These are phyloP conservation scores for Penicillium roqueforti DNA, from an alignment of 495 filamentous ascomycete species.

Conservation along the genomic window DNA sequence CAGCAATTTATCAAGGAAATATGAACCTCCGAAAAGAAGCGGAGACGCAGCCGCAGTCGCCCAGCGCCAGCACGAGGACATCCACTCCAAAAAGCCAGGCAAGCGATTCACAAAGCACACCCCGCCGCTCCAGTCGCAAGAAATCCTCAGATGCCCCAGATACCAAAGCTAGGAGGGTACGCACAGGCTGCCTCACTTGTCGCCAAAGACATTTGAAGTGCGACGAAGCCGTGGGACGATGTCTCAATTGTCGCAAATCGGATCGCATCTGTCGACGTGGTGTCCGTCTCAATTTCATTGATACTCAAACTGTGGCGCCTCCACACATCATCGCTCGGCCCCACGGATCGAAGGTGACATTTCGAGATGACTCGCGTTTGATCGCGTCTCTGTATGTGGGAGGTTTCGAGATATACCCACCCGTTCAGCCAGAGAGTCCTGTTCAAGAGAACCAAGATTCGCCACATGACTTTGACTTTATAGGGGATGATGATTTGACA, in stretches of 20 bases:
- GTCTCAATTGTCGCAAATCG: slow-evolving; percentile 86
- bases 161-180: slow-evolving; percentile 63
- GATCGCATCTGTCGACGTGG: slow-evolving; percentile 81
- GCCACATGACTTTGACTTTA: slow-evolving; percentile 33
- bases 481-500: slow-evolving; percentile 26
- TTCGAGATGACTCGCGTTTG: slow-evolving; percentile 83
- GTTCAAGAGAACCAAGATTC: slow-evolving; percentile 31
- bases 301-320: slow-evolving; percentile 68
- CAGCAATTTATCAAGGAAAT: neutral
- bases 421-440: slow-evolving; percentile 38
- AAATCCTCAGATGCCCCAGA: slow-evolving; percentile 23
- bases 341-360: slow-evolving; percentile 66
- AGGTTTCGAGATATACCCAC: slow-evolving; percentile 70
- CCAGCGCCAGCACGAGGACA: slow-evolving; percentile 8
- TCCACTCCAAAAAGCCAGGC: slow-evolving; percentile 19
- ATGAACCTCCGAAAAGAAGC: slow-evolving; percentile 24
- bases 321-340: slow-evolving; percentile 57
- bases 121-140: slow-evolving; percentile 17
- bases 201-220: slow-evolving; percentile 74
- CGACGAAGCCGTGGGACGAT: slow-evolving; percentile 77
- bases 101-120: slow-evolving; percentile 19
- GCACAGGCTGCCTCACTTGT: slow-evolving; percentile 76
- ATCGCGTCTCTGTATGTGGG: slow-evolving; percentile 92
- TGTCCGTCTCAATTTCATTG: slow-evolving; percentile 88
- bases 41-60: slow-evolving; percentile 15